Percentiles rank a stretch among this genome's conserved stretches.
Evolutionary conservation across 306 rosid species (phyloP).

Genomic region (Herpetospermum pedunculosum): DNA sequence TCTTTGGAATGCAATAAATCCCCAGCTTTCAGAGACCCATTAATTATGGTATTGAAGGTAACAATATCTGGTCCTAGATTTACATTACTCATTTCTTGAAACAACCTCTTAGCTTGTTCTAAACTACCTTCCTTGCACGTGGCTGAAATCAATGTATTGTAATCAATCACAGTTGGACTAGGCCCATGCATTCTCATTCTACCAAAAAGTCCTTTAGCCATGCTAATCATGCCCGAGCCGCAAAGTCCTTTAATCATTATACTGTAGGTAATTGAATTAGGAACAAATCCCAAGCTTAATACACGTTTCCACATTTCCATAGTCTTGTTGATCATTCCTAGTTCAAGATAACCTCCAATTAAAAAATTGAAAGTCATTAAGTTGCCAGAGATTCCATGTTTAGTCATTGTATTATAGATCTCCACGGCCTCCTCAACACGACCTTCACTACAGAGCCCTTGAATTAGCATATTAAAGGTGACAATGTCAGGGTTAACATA

Average conservation of each 20-base stretch:
- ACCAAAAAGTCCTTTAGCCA: slow-evolving; percentile 65
- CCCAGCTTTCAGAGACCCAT: slow-evolving; percentile 56
- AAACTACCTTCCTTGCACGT: slow-evolving; percentile 62
- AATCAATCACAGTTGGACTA: slow-evolving; percentile 38
- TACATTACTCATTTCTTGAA: slow-evolving; percentile 45
- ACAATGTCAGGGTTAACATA: slow-evolving; percentile 38
- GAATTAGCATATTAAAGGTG: slow-evolving; percentile 39
- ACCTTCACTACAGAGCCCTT: slow-evolving; percentile 54
- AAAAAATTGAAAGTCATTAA: slow-evolving; percentile 40
- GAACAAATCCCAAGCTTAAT: slow-evolving; percentile 37
- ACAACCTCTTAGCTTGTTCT: slow-evolving; percentile 58
- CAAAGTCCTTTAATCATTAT: slow-evolving; percentile 72
- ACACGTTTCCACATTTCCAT: slow-evolving; percentile 42
- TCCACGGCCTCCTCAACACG: slow-evolving; percentile 30
- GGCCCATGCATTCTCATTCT: slow-evolving; percentile 45
- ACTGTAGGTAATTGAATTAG: slow-evolving; percentile 40
- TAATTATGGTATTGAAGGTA: slow-evolving; percentile 55
- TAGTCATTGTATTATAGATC: slow-evolving; percentile 43
- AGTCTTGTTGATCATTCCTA: slow-evolving; percentile 31
- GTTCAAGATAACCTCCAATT: slow-evolving; percentile 48
- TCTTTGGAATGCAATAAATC: slow-evolving; percentile 42
- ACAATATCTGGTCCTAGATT: slow-evolving; percentile 35
- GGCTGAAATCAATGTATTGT: slow-evolving; percentile 46
- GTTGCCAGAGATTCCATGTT: slow-evolving; percentile 38
- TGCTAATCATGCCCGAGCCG: slow-evolving; percentile 44